Percentiles rank a stretch among this genome's conserved stretches.
Conservation (phyloP, 1,284 basidiomycete genomes). For the Ceratobasidium sp. region DNA sequence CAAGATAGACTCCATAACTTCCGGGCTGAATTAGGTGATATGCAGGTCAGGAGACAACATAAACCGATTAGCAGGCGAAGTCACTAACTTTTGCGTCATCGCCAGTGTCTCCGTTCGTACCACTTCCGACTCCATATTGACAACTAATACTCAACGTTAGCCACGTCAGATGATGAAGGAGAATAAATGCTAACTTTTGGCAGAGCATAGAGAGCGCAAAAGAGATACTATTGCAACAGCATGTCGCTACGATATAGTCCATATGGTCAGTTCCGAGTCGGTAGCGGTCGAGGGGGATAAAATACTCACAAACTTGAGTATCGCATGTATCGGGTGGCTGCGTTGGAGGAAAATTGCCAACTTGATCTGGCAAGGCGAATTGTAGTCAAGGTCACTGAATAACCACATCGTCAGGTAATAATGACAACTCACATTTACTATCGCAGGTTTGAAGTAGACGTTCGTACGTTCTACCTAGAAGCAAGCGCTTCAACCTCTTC, state of each 20-base stretch:
- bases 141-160: neutral
- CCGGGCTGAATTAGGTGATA: neutral
- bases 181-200: conserved; percentile 4
- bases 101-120: neutral
- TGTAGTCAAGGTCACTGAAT: no score
- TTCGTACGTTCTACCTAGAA: conserved; percentile 20
- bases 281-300: no score
- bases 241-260: no score
- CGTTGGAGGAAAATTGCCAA: no score
- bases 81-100: neutral
- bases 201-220: conserved; percentile 30
- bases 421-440: neutral
- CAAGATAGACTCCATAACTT: neutral
- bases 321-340: no score
- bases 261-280: no score
- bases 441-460: conserved; percentile 6
- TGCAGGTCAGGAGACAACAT: neutral
- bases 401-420: neutral
- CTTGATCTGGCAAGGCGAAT: no score
- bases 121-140: conserved; percentile 22
- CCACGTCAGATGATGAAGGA: neutral
- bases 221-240: neutral
- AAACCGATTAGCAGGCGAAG: neutral
- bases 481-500: neutral
- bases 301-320: no score